phyloP scores from a whole-genome alignment of 345 rosid genomes.

The Erodium maritimum region DNA sequence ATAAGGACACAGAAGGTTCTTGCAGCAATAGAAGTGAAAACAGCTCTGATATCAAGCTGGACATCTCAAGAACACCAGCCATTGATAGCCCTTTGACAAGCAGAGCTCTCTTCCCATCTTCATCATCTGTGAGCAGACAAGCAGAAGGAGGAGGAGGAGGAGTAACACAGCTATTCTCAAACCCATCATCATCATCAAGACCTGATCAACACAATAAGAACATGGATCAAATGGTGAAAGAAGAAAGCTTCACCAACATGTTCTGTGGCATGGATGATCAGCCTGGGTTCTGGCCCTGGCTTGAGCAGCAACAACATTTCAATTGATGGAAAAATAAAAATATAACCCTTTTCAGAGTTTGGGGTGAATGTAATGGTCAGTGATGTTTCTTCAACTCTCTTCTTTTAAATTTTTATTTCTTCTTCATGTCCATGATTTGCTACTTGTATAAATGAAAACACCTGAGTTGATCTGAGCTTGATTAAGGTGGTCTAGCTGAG shows the following conservation, averaged over 20 bases:
- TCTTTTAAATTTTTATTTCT: background rate
- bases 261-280: slow-evolving; percentile 87
- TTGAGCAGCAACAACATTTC: slow-evolving; percentile 74
- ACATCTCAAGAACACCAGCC: slow-evolving; percentile 64
- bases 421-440: background rate
- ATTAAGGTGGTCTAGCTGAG: background rate
- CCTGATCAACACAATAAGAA: slow-evolving; percentile 24
- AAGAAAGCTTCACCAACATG: slow-evolving; percentile 83
- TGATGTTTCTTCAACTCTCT: background rate
- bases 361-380: slow-evolving; percentile 7
- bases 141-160: slow-evolving; percentile 7
- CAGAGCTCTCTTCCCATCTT: slow-evolving; percentile 48
- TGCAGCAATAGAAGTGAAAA: slow-evolving; percentile 90
- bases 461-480: background rate
- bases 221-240: slow-evolving; percentile 58
- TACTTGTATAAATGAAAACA: background rate
- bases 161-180: slow-evolving; percentile 44
- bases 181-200: slow-evolving; percentile 19
- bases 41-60: slow-evolving; percentile 78
- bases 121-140: slow-evolving; percentile 14
- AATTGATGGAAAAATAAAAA: slow-evolving; percentile 20
- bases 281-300: slow-evolving; percentile 93
- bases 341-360: slow-evolving; percentile 1
- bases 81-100: slow-evolving; percentile 54
- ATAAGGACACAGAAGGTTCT: slow-evolving; percentile 91